Base-by-base conservation (phyloP, 345 rosid genomes). In the Linum tenue region DNA sequence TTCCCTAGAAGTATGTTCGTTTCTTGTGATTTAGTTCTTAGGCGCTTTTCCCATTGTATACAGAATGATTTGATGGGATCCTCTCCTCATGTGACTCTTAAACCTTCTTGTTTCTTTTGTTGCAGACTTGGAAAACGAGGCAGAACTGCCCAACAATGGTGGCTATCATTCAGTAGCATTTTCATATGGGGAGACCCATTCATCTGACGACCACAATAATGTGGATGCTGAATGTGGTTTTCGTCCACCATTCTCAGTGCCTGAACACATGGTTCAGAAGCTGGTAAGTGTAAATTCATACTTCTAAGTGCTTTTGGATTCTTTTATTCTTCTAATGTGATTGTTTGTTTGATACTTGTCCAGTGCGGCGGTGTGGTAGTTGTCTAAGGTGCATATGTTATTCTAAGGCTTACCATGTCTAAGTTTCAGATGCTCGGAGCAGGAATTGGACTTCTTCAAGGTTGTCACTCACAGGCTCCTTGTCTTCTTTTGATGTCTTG, bases 351-450 rank as follows among this genome's bases (percentile, higher is more conserved):
- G 75, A 70, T 76, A 67, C 77, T 73, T 78, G 72, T 64, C 83
- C 80, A 77, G 73, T 70, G 80, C 75, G 91, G 84, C 77, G 75
- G 73, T 71, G 62, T 56, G 78, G 79, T 80, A 84, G 80, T 74
- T 85, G 82, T 76, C 80, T 78, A 80, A 82, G 82, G 85, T 82
- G 90, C 90, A 79, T 81, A 72, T 87, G 87, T 88, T 81, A 65
- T 87, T 88, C 97, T 94, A 85, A 94, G 98, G 98, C 86, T 86
- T 84, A 90, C 77, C 71, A 84, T 94, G 94, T 94, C 97, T 82
- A 90, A 92, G 99, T 94, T 94, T 88, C 99, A 94, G 99, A 94
- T 94, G 80, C 92, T 85, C 67, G 99, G 92, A 76, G 97, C 86
- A 85, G 88, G 70, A 86, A 81, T 75, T 85, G 67, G 82, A 69